Evolutionary conservation across 169 alveolate species (phyloP), one percentile per base, ranked within the genome.

Genomic region (Besnoitia besnoiti): DNA sequence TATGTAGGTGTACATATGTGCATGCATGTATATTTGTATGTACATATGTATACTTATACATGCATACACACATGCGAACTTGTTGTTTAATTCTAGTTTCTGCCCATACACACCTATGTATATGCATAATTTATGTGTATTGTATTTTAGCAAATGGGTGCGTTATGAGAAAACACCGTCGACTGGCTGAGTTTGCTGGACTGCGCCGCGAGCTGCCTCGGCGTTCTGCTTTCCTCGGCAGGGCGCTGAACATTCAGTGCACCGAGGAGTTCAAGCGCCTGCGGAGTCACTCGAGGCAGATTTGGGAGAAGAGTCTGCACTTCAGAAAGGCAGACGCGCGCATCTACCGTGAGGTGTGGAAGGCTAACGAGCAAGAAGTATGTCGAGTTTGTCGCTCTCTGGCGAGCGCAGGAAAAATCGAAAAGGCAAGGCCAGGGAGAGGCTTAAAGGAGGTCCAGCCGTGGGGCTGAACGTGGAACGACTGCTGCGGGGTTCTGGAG

Each of bases 201-300:
- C 14, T 27, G 77, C 37, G 77, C 40, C 77, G 77, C 37, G 35
- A 10, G 40, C 80, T 14, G 3, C 14, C 39, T 16, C 30, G 19
- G 80, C 44, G 80, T n/a, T 8, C 47, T 19, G 21, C 0, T 67
- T 67, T 14, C 40, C 44, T 67, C n/a, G 40, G 44, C 39, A 67
- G 42, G 10, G 80, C 80, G 24, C 67, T 55, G 33, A 55, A 55
- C 67, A 19, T 55, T 55, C 80, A 67, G 39, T 67, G 42, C 44
- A 67, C 80, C 44, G 80, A 67, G 42, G 80, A 67, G 80, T 67
- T 67, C n/a, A 19, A n/a, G 80, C 39, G 80, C 3, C 80, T 67
- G 46, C 14, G 80, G 8, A 30, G 46, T 67, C 80, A 67, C 42
- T 67, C 19, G 24, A 30, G 42, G n/a, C 80, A 67, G 44, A 67